Base-by-base conservation (phyloP, 768 basidiomycete species). In the Clavaria fumosa region DNA sequence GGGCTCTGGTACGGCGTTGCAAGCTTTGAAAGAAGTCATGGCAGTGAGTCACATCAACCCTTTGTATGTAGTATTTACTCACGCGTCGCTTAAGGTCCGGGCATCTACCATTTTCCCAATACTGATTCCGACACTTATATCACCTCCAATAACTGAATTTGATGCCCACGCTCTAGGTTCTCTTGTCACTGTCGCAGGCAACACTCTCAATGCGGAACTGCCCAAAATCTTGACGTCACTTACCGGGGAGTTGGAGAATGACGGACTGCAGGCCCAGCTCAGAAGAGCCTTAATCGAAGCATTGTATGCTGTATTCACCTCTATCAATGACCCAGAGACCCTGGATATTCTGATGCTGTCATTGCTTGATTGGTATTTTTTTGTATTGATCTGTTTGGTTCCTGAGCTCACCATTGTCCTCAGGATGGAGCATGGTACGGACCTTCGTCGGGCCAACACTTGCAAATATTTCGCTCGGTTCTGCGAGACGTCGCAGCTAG, bases 21-120 rank as follows among this genome's bases (percentile, higher is more conserved):
- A 90, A 50, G 95, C 95, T 0, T 62, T 97, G 26, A 77, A 69
- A 39, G 93, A 97, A 62, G 88, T 97, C 46, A 93, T 93, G 84
- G 76, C 70, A 46, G 88, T 89, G 56, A 53, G 81, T 12, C 23
- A 22, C 17, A 3, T 20, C 38, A 11, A 4, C 20, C 7, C 7
- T 14, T 34, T 38, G 17, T 30, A 5, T 23, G 15, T 10, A 7
- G 19, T 31, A 19, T 23, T 43, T 34, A n/a, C 47, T 43, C 30
- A 40, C 14, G 14, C 21, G 37, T 23, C 31, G 21, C 2, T n/a
- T 23, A 53, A 90, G 83, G 84, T 96, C 47, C 86, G 91, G 26
- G 86, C 93, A 10, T 69, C 79, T 27, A 89, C 84, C 7, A 90
- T 97, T 26, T 97, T 97, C 84, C 95, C 95, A 0, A 84, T 96